Evolutionary conservation across 495 filamentous ascomycete genomes (phyloP).

Genomic region (Aspergillus carlsbadensis): DNA sequence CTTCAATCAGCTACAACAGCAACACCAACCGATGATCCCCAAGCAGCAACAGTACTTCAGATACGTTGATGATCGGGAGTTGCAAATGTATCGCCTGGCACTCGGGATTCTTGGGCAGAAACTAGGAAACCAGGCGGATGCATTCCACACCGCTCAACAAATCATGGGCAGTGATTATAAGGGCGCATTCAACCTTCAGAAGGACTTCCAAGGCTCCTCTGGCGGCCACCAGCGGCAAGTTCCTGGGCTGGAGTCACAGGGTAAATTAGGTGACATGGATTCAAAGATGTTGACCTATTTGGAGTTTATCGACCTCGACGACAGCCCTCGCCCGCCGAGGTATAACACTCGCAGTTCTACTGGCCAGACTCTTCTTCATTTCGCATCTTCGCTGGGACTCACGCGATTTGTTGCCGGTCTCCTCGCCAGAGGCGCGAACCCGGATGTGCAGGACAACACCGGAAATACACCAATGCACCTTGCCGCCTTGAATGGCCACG

Average conservation of each 20-base stretch:
- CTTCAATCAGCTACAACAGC: conserved; percentile 44
- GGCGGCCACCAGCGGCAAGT: conserved; percentile 45
- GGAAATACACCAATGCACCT: conserved; percentile 85
- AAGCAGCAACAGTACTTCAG: conserved; percentile 65
- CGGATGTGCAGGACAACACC: conserved; percentile 71
- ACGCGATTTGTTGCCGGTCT: conserved; percentile 77
- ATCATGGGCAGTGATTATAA: conserved; percentile 50
- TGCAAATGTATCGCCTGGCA: conserved; percentile 57
- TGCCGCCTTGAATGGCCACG: conserved; percentile 73
- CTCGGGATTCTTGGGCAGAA: conserved; percentile 49
- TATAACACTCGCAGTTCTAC: conserved; percentile 62
- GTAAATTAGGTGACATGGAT: conserved; percentile 60
- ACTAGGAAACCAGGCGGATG: conserved; percentile 48
- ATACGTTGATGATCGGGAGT: conserved; percentile 77
- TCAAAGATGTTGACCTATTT: conserved; percentile 68
- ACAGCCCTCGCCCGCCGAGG: conserved; percentile 63
- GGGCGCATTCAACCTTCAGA: conserved; percentile 42
- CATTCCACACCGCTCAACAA: conserved; percentile 49
- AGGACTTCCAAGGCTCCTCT: conserved; percentile 45
- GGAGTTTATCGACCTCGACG: conserved; percentile 74
- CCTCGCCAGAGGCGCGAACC: conserved; percentile 74
- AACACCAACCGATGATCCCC: conserved; percentile 45
- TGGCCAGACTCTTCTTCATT: conserved; percentile 80
- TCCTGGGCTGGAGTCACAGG: conserved; percentile 42
- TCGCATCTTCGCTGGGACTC: conserved; percentile 74